Evolutionary conservation across 1,139 yeast species (phyloP).

Genomic region (Nakaseomyces nivariensis): DNA sequence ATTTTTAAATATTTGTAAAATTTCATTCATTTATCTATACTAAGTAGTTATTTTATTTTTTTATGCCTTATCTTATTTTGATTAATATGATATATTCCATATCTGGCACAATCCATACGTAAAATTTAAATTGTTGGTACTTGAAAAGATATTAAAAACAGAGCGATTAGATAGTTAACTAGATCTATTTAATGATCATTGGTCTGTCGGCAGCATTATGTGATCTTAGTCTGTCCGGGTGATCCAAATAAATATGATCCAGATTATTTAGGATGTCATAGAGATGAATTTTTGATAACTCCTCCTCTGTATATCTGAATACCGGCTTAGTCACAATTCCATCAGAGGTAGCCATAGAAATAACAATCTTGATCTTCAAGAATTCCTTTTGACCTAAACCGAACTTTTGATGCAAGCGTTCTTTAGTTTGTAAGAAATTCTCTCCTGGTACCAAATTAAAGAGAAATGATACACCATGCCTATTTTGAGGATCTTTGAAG

Average conservation of each 20-base stretch:
- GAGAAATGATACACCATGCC: conserved; percentile 85
- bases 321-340: conserved; percentile 38
- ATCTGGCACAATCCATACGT: too few species aligned
- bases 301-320: conserved; percentile 33
- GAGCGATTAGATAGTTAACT: too few species aligned
- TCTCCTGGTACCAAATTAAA: conserved; percentile 63
- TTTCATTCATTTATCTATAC: too few species aligned
- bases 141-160: too few species aligned
- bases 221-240: conserved; percentile 55
- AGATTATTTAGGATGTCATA: conserved; percentile 45
- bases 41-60: too few species aligned
- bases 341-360: conserved; percentile 21
- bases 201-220: conserved; percentile 30
- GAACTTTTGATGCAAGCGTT: conserved; percentile 53
- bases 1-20: too few species aligned
- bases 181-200: conserved; percentile 24
- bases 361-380: conserved; percentile 55
- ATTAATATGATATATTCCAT: too few species aligned
- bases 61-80: too few species aligned
- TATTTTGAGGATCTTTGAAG: conserved; percentile 55
- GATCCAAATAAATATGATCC: conserved; percentile 67
- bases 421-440: conserved; percentile 50
- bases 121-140: too few species aligned
- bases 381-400: conserved; percentile 78
- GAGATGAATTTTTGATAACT: conserved; percentile 38